Percentiles rank a stretch among this genome's conserved stretches.
Conservation (phyloP, 208 protist species). For the Acanthamoeba sp. region DNA sequence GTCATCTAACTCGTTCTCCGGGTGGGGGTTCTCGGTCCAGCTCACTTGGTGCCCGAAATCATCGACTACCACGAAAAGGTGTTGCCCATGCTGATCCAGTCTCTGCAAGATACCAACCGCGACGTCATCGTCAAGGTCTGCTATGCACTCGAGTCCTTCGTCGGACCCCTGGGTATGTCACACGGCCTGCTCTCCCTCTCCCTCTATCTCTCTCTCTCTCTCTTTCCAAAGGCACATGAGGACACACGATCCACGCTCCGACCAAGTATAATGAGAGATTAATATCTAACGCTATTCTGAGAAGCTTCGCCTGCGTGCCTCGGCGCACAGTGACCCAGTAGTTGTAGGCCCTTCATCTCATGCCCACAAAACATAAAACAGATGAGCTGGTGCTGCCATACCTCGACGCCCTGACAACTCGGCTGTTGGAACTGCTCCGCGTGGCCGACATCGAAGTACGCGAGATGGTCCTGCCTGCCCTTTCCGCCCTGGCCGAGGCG, state of each 20-base stretch:
- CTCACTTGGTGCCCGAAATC: constrained; percentile 61
- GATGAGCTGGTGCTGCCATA: constrained; percentile 65
- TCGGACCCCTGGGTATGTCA: constrained; percentile 6
- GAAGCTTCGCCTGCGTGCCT: no score
- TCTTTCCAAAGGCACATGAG: not conserved
- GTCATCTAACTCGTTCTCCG: no score
- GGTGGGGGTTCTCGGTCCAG: constrained; percentile 27
- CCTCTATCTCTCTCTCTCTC: not conserved
- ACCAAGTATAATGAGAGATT: not conserved
- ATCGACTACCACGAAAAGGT: constrained; percentile 75
- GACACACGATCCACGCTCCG: not conserved
- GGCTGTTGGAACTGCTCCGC: constrained; percentile 51
- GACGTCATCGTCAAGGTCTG: constrained; percentile 42
- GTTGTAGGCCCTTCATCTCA: not conserved
- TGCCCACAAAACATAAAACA: not conserved
- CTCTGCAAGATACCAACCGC: constrained; percentile 40
- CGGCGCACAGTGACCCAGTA: no score
- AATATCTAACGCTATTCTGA: not conserved
- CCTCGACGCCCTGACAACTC: not conserved
- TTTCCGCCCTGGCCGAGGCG: constrained; percentile 70
- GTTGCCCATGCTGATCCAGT: constrained; percentile 48
- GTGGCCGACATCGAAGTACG: constrained; percentile 49
- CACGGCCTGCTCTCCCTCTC: not conserved
- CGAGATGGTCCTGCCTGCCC: constrained; percentile 70
- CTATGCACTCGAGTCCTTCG: constrained; percentile 74